Conservation (phyloP, 192 early-diverging fungal genomes). For the Podila epicladia region DNA sequence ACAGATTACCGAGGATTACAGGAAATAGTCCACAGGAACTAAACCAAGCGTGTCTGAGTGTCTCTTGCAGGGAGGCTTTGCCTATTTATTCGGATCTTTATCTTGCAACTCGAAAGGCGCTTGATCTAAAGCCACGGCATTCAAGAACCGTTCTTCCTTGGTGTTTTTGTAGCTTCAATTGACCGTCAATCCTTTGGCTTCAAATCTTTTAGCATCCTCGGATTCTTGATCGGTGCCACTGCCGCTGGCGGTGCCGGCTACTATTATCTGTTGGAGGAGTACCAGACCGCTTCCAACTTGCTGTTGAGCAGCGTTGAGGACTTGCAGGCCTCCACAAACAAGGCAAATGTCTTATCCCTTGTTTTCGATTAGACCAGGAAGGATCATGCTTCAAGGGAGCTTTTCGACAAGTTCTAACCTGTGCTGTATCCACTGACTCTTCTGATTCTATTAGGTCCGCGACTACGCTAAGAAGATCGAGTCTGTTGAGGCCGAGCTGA, state of each 20-base stretch:
- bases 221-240: constrained; percentile 83
- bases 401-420: not conserved
- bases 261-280: constrained; percentile 88
- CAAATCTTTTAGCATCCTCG: constrained; percentile 65
- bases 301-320: constrained; percentile 83
- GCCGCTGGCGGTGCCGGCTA: constrained; percentile 79
- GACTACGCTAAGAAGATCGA: constrained; percentile 86
- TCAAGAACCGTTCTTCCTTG: too few relatives aligned
- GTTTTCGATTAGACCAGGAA: not conserved
- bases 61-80: too few relatives aligned
- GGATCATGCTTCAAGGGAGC: not conserved
- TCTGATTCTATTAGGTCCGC: constrained; percentile 54
- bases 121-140: too few relatives aligned
- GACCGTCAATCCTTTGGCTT: not conserved
- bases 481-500: constrained; percentile 72
- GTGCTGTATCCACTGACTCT: not conserved
- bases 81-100: too few relatives aligned
- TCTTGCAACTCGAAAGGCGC: too few relatives aligned
- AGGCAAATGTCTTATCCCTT: constrained; percentile 53
- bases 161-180: not conserved
- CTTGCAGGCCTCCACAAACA: constrained; percentile 78
- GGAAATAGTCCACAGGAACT: too few relatives aligned
- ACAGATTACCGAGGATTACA: too few relatives aligned
- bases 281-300: constrained; percentile 75
- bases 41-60: too few relatives aligned